Base-by-base conservation (phyloP, 257 asterid genomes). In the Nicotiana tabacum region DNA sequence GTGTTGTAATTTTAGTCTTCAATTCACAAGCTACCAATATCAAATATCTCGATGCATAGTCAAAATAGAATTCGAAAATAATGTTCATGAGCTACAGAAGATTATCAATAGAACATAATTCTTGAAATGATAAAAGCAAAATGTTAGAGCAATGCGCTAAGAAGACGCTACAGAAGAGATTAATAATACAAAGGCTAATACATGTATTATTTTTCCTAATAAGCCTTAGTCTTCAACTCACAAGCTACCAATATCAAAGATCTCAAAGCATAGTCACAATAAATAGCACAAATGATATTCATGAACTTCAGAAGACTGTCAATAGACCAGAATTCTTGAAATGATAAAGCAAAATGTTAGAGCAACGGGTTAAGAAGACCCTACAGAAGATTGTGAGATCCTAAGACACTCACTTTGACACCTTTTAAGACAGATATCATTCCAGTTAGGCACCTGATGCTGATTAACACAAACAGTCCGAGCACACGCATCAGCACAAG, bases 401-500 rank as follows among this genome's bases (percentile, higher is more conserved):
- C 90, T 90, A 83, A 94, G 98, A 81, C 99, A 96, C 82, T 96
- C 98, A 56, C 92, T 92, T 86, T 96, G 99, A 84, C 99, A 96
- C 77, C 98, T 88, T 15, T 93, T 88, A 64, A 96, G 98, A 84
- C 99, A 96, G 21, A 93, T 92, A 58, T 96, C 98, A 6, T 96
- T 94, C 99, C 98, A 96, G 4, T 93, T 92, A 4, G 99, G 99
- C 18, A 96, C 98, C 77, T 94, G 99, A 84, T 94, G 99, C 43
- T 96, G 98, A 85, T 92, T 94, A 69, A 93, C 97, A 77, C 99
- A 96, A 2, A 94, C 98, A 1, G 96, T 94, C 6, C 97, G 89
- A 35, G 99, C 98, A 82, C 98, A 94, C 15, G 99, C 99, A 87
- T 96, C 99, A 2, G 98, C 91, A 46, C 99, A 96, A 16, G 98